Conservation (phyloP, 495 filamentous ascomycete genomes). For the Chaetomium cochliodes region DNA sequence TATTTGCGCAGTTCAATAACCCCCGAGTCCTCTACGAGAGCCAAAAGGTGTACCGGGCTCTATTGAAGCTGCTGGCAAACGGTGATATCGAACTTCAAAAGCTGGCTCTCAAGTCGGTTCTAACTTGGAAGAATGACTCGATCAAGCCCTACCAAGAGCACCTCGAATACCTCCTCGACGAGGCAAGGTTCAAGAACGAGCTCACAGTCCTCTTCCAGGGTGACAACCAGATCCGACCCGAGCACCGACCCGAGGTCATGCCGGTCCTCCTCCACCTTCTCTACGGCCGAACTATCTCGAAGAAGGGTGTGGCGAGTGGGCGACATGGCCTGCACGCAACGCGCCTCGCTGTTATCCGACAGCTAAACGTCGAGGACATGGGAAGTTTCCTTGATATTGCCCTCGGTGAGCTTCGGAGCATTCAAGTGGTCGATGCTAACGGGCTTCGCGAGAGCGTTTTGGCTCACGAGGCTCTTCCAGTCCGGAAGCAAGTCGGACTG, state of each 20-base stretch:
- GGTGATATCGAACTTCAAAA: slow-evolving; percentile 90
- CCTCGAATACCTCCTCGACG: slow-evolving; percentile 84
- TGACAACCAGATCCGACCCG: slow-evolving; percentile 68
- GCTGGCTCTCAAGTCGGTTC: slow-evolving; percentile 74
- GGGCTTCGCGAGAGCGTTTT: slow-evolving; percentile 51
- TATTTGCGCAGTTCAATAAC: slow-evolving; percentile 85
- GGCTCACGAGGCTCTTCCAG: slow-evolving; percentile 53
- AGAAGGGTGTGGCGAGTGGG: slow-evolving; percentile 66
- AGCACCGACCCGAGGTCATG: slow-evolving; percentile 69
- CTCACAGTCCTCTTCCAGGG: slow-evolving; percentile 83
- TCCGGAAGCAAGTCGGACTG: slow-evolving; percentile 80
- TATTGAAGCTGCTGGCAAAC: slow-evolving; percentile 73
- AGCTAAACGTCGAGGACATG: slow-evolving; percentile 60
- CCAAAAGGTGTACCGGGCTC: slow-evolving; percentile 67
- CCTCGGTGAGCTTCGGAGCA: slow-evolving; percentile 63
- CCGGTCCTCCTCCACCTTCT: slow-evolving; percentile 84
- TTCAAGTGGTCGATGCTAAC: slow-evolving; percentile 55
- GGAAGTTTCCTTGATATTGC: slow-evolving; percentile 78
- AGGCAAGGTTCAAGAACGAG: slow-evolving; percentile 87
- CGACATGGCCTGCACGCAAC: slow-evolving; percentile 62
- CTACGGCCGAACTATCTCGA: slow-evolving; percentile 83
- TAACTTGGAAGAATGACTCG: slow-evolving; percentile 79
- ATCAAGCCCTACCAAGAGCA: slow-evolving; percentile 82
- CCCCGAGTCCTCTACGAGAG: slow-evolving; percentile 78
- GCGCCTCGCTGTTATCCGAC: slow-evolving; percentile 55